A percentile compares a stretch with the other conserved stretches of the same genome.
Evolutionary conservation across 2,329 filamentous ascomycete genomes (phyloP).

Genomic region (Clarireedia sp.): DNA sequence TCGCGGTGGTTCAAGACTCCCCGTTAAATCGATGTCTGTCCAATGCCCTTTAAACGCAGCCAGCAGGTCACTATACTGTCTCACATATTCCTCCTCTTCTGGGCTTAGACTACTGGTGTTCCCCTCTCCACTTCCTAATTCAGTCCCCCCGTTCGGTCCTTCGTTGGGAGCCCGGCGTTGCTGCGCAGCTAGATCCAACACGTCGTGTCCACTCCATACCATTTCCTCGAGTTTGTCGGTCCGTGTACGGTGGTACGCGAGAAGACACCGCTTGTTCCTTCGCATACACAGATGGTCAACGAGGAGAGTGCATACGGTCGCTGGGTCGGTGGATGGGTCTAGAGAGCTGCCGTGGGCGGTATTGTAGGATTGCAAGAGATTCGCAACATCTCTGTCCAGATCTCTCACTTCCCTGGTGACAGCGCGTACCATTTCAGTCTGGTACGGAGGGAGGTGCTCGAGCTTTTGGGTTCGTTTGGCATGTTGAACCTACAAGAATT

Average conservation of each 20-base stretch:
- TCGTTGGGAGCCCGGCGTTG: slow-evolving; percentile 37
- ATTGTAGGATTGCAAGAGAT: slow-evolving; percentile 73
- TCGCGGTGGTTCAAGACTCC: slow-evolving; percentile 84
- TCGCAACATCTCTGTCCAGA: slow-evolving; percentile 75
- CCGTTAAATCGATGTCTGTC: slow-evolving; percentile 95
- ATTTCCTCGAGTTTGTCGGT: slow-evolving; percentile 89
- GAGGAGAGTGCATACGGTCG: slow-evolving; percentile 77
- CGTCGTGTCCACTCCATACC: slow-evolving; percentile 83
- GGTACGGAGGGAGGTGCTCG: slow-evolving; percentile 79
- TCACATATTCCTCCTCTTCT: slow-evolving; percentile 93
- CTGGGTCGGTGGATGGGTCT: slow-evolving; percentile 76
- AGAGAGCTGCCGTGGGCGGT: slow-evolving; percentile 52
- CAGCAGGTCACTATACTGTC: slow-evolving; percentile 83
- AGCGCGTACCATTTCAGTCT: slow-evolving; percentile 80
- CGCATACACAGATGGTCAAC: slow-evolving; percentile 94
- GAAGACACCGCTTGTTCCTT: slow-evolving; percentile 87
- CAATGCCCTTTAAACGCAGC: slow-evolving; percentile 97
- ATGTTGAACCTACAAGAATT: slow-evolving; percentile 67
- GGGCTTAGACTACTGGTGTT: slow-evolving; percentile 75
- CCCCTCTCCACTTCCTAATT: slow-evolving; percentile 38
- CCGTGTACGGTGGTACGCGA: slow-evolving; percentile 87
- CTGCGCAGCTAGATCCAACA: slow-evolving; percentile 59
- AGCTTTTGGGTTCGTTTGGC: slow-evolving; percentile 91
- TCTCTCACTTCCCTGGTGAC: slow-evolving; percentile 90
- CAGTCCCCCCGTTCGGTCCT: slow-evolving; percentile 28